Conservation (phyloP, 2,329 filamentous ascomycete species). For the Cercospora nicotianae region DNA sequence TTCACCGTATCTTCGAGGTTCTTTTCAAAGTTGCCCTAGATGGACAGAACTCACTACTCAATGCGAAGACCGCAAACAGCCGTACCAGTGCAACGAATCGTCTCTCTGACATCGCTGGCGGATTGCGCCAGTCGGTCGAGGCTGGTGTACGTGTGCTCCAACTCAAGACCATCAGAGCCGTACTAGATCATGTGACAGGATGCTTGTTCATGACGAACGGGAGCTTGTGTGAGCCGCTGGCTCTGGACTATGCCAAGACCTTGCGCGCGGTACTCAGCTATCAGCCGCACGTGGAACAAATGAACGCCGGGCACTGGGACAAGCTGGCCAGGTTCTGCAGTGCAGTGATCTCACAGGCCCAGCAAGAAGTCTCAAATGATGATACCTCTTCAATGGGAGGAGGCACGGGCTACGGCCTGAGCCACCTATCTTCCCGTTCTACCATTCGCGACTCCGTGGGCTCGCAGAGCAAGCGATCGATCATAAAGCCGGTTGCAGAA, state of each 20-base stretch:
- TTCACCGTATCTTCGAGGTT: conserved; percentile 76
- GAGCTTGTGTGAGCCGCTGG: conserved; percentile 66
- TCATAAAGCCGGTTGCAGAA: conserved; percentile 31
- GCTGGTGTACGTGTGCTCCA: conserved; percentile 64
- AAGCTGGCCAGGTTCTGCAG: conserved; percentile 70
- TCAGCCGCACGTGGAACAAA: conserved; percentile 69
- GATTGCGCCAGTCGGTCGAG: conserved; percentile 70
- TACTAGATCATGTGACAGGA: conserved; percentile 80
- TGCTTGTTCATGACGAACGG: conserved; percentile 58
- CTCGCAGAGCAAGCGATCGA: conserved; percentile 29
- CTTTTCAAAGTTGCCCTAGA: conserved; percentile 68
- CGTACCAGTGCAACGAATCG: conserved; percentile 49
- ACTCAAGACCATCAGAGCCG: conserved; percentile 72
- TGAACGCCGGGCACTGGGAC: conserved; percentile 62
- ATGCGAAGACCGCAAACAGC: conserved; percentile 50
- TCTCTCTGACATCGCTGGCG: conserved; percentile 68
- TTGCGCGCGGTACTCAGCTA: conserved; percentile 69
- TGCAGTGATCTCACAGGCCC: conserved; percentile 51
- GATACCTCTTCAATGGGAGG: conserved; percentile 13
- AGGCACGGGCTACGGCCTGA: conserved; percentile 25
- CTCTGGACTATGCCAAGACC: conserved; percentile 75
- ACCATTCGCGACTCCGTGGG: conserved; percentile 25
- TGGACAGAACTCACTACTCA: conserved; percentile 67
- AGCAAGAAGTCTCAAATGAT: conserved; percentile 28
- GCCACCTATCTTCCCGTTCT: conserved; percentile 32